Conservation (phyloP, 768 basidiomycete genomes). For the Sarcomyxa edulis region DNA sequence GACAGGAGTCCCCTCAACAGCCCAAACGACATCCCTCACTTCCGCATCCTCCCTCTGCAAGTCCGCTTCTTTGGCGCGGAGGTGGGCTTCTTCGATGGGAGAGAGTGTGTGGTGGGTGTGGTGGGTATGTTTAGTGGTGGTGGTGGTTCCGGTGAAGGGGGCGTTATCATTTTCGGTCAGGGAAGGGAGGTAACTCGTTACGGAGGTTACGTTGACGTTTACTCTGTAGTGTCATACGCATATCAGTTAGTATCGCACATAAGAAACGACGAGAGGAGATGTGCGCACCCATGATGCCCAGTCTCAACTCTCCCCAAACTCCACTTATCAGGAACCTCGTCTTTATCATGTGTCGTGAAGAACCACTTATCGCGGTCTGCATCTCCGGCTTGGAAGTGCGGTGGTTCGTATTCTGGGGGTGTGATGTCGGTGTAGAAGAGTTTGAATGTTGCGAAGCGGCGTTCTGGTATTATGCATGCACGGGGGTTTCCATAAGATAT, state of each 20-base stretch:
- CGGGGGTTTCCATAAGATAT: constrained; percentile 2
- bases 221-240: constrained; percentile 37
- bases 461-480: too few relatives aligned
- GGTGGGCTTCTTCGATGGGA: constrained; percentile 51
- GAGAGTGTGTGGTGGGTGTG: constrained; percentile 31
- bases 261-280: too few relatives aligned
- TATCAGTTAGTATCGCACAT: constrained; percentile 1
- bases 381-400: constrained; percentile 71
- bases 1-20: constrained; percentile 47
- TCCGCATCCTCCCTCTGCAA: constrained; percentile 59
- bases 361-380: constrained; percentile 70
- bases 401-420: constrained; percentile 81
- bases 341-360: constrained; percentile 70
- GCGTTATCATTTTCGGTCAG: constrained; percentile 53
- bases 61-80: constrained; percentile 50
- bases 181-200: constrained; percentile 69
- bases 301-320: constrained; percentile 64
- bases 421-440: constrained; percentile 77
- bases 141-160: constrained; percentile 45
- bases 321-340: constrained; percentile 72
- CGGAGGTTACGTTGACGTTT: constrained; percentile 65
- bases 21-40: constrained; percentile 62
- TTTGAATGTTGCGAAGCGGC: constrained; percentile 86
- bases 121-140: constrained; percentile 19
- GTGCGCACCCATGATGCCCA: constrained; percentile 64